Percentiles rank a stretch among this genome's conserved stretches.
phyloP scores from a whole-genome alignment of 2,329 filamentous ascomycete genomes.

The Microsporum audouinii region DNA sequence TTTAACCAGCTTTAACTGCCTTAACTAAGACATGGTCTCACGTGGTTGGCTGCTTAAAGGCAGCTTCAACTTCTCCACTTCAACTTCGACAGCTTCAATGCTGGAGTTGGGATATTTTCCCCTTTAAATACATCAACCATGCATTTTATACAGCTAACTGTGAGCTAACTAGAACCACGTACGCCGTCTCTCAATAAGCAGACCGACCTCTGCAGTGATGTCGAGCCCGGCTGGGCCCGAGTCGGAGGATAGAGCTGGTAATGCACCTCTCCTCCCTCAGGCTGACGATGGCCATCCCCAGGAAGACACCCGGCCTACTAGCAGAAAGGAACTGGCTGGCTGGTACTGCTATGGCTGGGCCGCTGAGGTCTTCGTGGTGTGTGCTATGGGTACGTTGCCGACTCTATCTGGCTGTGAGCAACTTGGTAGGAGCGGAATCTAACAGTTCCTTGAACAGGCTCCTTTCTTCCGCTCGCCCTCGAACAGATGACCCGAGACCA shows the following conservation, averaged over 20 bases:
- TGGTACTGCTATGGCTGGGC: constrained; percentile 98
- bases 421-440: neutral
- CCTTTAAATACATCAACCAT: neutral
- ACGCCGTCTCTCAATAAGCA: neutral
- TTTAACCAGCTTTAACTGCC: neutral
- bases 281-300: neutral
- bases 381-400: constrained; percentile 52
- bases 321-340: constrained; percentile 71
- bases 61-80: neutral
- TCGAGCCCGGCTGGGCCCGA: neutral
- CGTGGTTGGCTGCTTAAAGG: neutral
- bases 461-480: constrained; percentile 89
- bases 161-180: neutral
- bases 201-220: neutral
- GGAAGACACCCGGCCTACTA: constrained; percentile 83
- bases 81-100: neutral
- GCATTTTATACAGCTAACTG: neutral
- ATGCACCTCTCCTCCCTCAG: constrained; percentile 1
- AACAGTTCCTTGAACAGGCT: constrained; percentile 44
- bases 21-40: neutral
- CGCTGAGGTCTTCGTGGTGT: constrained; percentile 91
- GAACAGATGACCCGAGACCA: constrained; percentile 89
- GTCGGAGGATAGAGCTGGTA: neutral
- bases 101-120: neutral
- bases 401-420: neutral